phyloP scores from a whole-genome alignment of 2,329 filamentous ascomycete species.

The Zasmidium cellare region DNA sequence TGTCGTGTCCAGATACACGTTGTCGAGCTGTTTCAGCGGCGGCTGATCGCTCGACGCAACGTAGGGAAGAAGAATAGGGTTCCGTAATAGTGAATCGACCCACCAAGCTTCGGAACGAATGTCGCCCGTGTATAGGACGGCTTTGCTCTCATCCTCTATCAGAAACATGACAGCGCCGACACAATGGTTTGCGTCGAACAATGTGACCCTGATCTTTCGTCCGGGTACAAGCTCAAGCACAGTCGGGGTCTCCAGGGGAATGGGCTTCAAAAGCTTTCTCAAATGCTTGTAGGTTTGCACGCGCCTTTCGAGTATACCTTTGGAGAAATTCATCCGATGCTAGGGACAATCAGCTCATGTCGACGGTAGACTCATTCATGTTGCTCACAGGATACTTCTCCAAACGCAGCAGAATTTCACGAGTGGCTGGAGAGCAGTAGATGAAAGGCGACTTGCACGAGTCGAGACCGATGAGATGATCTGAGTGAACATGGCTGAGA shows the following conservation, averaged over 20 bases:
- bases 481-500: constrained; percentile 88
- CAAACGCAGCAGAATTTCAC: constrained; percentile 69
- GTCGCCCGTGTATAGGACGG: constrained; percentile 86
- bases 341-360: constrained; percentile 49
- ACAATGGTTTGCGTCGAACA: constrained; percentile 92
- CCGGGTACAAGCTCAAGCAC: constrained; percentile 71
- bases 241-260: constrained; percentile 80
- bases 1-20: constrained; percentile 86
- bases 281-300: constrained; percentile 77
- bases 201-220: constrained; percentile 71
- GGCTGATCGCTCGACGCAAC: constrained; percentile 40
- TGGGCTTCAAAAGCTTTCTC: constrained; percentile 69
- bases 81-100: constrained; percentile 70
- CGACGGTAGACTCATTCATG: too few species aligned
- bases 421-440: constrained; percentile 84
- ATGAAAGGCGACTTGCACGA: constrained; percentile 76
- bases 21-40: constrained; percentile 69
- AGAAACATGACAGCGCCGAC: constrained; percentile 90
- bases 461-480: constrained; percentile 82
- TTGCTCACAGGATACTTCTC: constrained; percentile 4
- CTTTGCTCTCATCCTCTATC: constrained; percentile 70
- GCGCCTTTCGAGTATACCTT: constrained; percentile 72
- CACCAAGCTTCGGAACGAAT: constrained; percentile 85
- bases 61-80: constrained; percentile 75
- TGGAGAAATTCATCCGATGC: constrained; percentile 77